A percentile compares a stretch with the other conserved stretches of the same genome.
Evolutionary conservation across 2,329 filamentous ascomycete species (phyloP).

Genomic region (Biscogniauxia mediterranea): DNA sequence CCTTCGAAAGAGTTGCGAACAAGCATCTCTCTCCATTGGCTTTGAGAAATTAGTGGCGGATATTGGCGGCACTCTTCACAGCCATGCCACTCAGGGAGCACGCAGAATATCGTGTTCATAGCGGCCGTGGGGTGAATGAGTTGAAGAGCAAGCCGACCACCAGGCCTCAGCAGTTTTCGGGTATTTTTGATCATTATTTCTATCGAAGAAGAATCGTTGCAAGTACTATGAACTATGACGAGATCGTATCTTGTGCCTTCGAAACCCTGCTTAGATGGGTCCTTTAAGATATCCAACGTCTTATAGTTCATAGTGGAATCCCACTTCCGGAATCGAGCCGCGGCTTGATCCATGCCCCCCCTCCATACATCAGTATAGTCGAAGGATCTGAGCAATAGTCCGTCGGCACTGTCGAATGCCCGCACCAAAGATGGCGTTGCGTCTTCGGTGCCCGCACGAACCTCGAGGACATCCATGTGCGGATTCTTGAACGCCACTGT

Average conservation of each 20-base stretch:
- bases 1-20: too few species aligned
- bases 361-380: background rate
- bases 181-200: background rate
- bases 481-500: background rate
- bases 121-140: too few species aligned
- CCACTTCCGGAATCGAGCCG: background rate
- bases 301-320: background rate
- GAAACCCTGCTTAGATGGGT: slow-evolving; percentile 5
- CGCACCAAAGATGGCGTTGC: background rate
- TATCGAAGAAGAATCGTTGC: slow-evolving; percentile 6
- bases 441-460: background rate
- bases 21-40: too few species aligned
- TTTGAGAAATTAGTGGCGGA: too few species aligned
- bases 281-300: background rate
- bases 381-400: background rate
- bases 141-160: slow-evolving; percentile 3
- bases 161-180: slow-evolving; percentile 5
- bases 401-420: too few species aligned
- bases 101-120: too few species aligned
- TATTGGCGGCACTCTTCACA: too few species aligned
- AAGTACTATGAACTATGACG: slow-evolving; percentile 2
- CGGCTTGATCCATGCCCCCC: background rate
- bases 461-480: background rate
- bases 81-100: too few species aligned
- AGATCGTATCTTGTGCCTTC: slow-evolving; percentile 3